Base-by-base conservation (phyloP, 2,329 filamentous ascomycete genomes). In the Scorias spongiosa region DNA sequence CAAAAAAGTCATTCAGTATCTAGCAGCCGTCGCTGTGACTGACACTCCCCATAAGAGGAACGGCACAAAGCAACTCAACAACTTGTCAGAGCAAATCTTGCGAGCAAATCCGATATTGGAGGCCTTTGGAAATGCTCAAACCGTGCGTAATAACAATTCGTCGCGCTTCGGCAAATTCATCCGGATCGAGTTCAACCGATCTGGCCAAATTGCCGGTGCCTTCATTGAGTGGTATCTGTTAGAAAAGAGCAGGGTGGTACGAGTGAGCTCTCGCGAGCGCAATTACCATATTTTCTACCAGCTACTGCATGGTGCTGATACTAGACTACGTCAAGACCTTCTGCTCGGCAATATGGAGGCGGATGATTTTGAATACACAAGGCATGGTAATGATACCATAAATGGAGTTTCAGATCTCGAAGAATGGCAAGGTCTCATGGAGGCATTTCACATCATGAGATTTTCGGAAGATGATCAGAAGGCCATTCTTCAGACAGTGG, bases 221-320 rank as follows among this genome's bases (percentile, higher is more conserved):
- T 95, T 87, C 65, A 96, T 98, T 51, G 88, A 98, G 61, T 98
- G 91, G 91, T 98, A 96, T 63, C 72, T 98, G 1, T 69, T 98
- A 11, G 91, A 98, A 59, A 98, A 98, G 64, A 98, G 91, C n/a
- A 78, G 91, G 54, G 91, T 98, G 7, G 89, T 98, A 15, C 81
- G 80, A 37, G 76, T 94, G 48, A 94, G 93, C 57, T 60, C 76
- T 1, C 83, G 86, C 45, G 91, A 98, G 66, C 79, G 91, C 43
- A 98, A 93, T 57, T 98, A 98, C 60, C 91, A 98, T 61, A 73
- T 98, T 44, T 98, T 98, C 63, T 98, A 98, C 59, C 93, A 98
- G 63, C 72, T 98, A 12, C 69, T 98, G 3, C 84, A 83, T 52
- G 91, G 93, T 18, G 86, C 88, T 0, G 81, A 86, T 56, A 63